Percentiles rank a stretch among this genome's conserved stretches.
phyloP scores from a whole-genome alignment of 257 asterid species.

The Leptodermis oblonga region DNA sequence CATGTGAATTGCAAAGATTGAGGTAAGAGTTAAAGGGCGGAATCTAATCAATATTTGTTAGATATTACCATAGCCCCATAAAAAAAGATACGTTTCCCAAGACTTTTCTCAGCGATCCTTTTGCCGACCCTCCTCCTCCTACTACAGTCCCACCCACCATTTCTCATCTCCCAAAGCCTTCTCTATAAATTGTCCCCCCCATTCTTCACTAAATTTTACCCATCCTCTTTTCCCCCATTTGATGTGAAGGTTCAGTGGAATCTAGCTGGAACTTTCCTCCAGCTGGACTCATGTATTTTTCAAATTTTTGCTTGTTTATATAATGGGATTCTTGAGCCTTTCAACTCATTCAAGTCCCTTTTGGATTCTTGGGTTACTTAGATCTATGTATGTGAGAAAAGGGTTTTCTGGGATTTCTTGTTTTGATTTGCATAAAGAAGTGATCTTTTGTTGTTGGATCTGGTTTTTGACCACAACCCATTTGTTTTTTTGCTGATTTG shows the following conservation, averaged over 20 bases:
- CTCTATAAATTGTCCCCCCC: constrained; percentile 36
- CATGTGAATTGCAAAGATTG: constrained; percentile 48
- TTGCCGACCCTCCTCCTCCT: constrained; percentile 6
- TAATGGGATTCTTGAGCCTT: background rate
- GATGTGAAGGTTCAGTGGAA: no score
- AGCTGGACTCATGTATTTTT: background rate
- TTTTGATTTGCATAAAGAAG: background rate
- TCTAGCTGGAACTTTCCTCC: background rate
- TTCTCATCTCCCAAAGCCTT: constrained; percentile 32
- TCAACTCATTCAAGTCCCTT: background rate
- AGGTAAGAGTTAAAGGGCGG: constrained; percentile 26
- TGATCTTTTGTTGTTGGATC: background rate
- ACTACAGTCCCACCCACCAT: constrained; percentile 23
- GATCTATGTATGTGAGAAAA: constrained; percentile 1
- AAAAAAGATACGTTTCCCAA: constrained; percentile 29
- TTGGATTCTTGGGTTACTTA: constrained; percentile 17
- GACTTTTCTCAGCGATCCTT: constrained; percentile 26
- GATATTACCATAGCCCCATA: constrained; percentile 21
- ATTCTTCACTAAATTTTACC: constrained; percentile 6
- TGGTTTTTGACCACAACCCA: background rate
- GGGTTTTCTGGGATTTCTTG: constrained; percentile 8
- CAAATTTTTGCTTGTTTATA: background rate
- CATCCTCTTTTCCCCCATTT: background rate
- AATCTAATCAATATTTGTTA: constrained; percentile 47
- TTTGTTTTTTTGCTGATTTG: background rate